These are phyloP conservation scores for Tuber brumale DNA, from an alignment of 495 filamentous ascomycete genomes.

Conservation along the genomic window DNA sequence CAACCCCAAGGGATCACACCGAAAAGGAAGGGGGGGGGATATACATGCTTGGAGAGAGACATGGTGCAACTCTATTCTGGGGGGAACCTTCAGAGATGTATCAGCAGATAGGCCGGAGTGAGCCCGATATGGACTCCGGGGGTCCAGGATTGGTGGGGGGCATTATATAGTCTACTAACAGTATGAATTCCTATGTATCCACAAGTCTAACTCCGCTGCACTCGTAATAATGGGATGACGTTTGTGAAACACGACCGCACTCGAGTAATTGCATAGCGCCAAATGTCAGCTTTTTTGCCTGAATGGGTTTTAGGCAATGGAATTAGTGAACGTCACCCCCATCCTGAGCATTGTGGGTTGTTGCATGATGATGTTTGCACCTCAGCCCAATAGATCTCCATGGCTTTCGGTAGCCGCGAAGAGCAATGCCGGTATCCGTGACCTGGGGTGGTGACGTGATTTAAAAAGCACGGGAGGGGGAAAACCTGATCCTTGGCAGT, in stretches of 20 bases:
- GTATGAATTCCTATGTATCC: neutral
- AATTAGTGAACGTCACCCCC: neutral
- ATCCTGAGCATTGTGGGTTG: neutral
- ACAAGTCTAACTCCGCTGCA: neutral
- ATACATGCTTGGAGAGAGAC: conserved; percentile 40
- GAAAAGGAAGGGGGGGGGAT: neutral
- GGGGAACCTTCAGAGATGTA: neutral
- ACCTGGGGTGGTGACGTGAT: neutral
- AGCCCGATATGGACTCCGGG: neutral
- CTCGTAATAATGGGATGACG: neutral
- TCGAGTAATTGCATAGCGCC: neutral
- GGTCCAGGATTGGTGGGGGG: neutral
- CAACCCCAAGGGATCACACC: neutral
- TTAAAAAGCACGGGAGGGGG: neutral
- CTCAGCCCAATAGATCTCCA: neutral
- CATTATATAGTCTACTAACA: neutral
- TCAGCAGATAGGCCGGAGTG: neutral
- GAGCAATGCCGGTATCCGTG: neutral
- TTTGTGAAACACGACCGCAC: neutral
- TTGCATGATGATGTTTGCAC: neutral
- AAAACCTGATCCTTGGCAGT: neutral
- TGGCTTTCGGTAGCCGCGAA: neutral
- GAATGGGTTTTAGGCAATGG: neutral
- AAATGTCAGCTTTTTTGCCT: neutral
- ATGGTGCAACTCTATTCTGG: conserved; percentile 16